Conservation (phyloP, 73 alveolate genomes). For the Paramecium biaurelia region DNA sequence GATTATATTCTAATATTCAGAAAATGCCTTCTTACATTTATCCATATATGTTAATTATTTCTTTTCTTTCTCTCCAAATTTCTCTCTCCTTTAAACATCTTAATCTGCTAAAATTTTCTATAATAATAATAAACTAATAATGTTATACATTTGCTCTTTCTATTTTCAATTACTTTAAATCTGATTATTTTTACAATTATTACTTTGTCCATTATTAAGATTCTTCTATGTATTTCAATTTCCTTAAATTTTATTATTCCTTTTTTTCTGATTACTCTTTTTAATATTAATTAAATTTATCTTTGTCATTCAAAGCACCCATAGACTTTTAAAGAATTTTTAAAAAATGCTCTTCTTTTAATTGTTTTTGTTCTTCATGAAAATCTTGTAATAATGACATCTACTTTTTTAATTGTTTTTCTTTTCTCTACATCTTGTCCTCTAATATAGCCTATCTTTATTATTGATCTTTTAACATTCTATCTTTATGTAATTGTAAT, state of each 20-base stretch:
- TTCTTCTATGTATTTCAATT: slow-evolving; percentile 25
- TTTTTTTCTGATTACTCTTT: background rate
- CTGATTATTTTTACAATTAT: background rate
- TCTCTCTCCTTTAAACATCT: background rate
- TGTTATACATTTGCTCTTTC: background rate
- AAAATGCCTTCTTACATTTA: background rate
- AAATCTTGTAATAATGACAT: background rate
- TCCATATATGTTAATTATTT: background rate
- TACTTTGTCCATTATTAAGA: background rate
- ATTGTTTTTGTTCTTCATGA: background rate
- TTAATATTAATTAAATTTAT: background rate
- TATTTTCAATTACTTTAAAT: background rate
- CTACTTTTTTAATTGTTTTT: background rate
- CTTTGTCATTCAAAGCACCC: background rate
- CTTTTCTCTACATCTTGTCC: background rate
- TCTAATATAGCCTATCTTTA: background rate
- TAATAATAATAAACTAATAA: background rate
- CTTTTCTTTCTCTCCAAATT: slow-evolving; percentile 21
- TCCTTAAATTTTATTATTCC: background rate
- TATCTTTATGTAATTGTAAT: slow-evolving; percentile 14
- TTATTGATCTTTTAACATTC: background rate
- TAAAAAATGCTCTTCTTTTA: background rate
- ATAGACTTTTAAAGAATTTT: background rate
- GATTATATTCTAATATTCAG: background rate
- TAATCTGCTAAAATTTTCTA: background rate